Evolutionary conservation across 148 eudicot species (phyloP).

Genomic region (Nepenthes mirabilis): DNA sequence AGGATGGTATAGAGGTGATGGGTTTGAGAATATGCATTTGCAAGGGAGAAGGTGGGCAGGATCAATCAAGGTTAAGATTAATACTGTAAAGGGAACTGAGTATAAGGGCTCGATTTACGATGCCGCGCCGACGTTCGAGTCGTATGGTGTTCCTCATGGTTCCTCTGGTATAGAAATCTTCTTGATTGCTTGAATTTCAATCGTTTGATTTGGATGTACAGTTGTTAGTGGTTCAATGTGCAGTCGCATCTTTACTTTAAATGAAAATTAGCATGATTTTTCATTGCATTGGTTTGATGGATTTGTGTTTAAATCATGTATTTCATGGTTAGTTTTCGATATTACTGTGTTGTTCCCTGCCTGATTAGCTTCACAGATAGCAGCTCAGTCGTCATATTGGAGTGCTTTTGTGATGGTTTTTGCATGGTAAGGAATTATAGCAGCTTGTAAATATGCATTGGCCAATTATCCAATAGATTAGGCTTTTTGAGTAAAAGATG

Average conservation of each 20-base stretch:
- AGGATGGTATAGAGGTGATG: constrained; percentile 75
- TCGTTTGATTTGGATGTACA: not conserved
- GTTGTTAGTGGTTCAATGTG: not conserved
- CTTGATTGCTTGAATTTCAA: not conserved
- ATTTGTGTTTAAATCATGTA: not conserved
- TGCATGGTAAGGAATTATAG: not conserved
- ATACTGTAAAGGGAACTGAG: constrained; percentile 44
- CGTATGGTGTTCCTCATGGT: constrained; percentile 89
- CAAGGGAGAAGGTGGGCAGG: constrained; percentile 97
- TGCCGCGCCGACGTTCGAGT: constrained; percentile 71
- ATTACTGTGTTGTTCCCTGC: too few species aligned
- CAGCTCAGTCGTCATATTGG: too few species aligned
- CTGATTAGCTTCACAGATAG: too few species aligned
- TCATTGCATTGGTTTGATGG: not conserved
- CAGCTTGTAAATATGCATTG: too few species aligned
- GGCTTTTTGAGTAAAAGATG: too few species aligned
- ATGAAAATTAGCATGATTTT: not conserved
- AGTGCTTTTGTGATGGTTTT: too few species aligned
- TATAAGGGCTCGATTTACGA: constrained; percentile 76
- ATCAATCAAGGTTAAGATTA: constrained; percentile 35
- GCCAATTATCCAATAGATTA: too few species aligned
- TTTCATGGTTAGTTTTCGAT: not conserved
- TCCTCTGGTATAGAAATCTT: constrained; percentile 53
- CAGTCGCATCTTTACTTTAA: too few species aligned
- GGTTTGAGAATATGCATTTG: constrained; percentile 72